These are phyloP conservation scores for Cyclanthera cordifolia DNA, from an alignment of 306 rosid genomes.

Conservation along the genomic window DNA sequence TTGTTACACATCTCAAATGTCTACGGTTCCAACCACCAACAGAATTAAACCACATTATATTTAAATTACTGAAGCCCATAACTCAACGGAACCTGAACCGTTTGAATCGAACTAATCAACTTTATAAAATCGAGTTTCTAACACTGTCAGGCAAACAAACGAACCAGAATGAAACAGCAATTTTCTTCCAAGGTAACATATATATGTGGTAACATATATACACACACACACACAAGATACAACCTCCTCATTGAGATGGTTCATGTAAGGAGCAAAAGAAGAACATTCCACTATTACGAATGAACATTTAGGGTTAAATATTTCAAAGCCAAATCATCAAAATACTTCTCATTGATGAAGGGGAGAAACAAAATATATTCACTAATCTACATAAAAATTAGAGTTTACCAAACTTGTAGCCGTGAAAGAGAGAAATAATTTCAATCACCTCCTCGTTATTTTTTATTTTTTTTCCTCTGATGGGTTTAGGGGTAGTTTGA, in stretches of 20 bases:
- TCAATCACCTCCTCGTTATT: not conserved
- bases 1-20: no score
- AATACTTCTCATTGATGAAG: constrained; percentile 5
- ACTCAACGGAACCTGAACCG: not conserved
- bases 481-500: not conserved
- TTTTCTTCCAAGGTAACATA: not conserved
- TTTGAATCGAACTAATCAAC: not conserved
- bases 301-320: not conserved
- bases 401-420: not conserved
- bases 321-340: not conserved
- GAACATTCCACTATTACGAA: not conserved
- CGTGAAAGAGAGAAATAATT: not conserved
- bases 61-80: not conserved
- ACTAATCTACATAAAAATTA: not conserved
- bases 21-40: no score
- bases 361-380: constrained; percentile 7
- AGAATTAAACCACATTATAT: no score
- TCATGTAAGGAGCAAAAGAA: not conserved
- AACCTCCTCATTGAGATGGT: not conserved
- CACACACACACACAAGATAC: not conserved
- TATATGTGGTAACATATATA: not conserved
- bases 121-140: not conserved
- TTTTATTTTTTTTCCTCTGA: not conserved
- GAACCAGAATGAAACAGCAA: not conserved
- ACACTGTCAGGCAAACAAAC: not conserved